Base-by-base conservation (phyloP, 352 stramenopile genomes). In the Pythium brassicae region DNA sequence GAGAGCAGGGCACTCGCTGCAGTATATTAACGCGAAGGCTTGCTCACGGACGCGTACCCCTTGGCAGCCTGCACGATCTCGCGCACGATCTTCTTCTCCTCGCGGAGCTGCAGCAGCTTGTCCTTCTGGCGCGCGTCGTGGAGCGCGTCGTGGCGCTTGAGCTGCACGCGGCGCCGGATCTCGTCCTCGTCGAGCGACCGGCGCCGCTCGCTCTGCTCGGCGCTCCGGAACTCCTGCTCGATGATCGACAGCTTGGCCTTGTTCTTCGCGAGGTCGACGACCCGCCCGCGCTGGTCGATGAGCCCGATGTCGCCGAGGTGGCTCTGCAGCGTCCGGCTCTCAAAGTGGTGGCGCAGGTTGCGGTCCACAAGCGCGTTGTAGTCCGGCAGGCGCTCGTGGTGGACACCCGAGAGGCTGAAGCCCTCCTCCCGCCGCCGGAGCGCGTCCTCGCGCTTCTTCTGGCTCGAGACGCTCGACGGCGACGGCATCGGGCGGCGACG, bases 181-280 rank as follows among this genome's bases (percentile, higher is more conserved):
- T 96, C 85, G 22, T 93, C 74, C 51, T 96, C 90, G 54, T 97
- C 90, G 22, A 76, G 79, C 44, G 89, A 70, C 19, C 80, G 75
- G 43, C 73, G 72, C 15, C 74, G 62, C 55, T 97, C 86, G 7
- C 70, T 71, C 37, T 87, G 78, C 62, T 97, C 89, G 0, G 89
- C 90, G 40, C 89, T 62, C 50, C 87, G 89, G 64, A 97, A 96
- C 59, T 97, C 89, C 63, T 96, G 87, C 68, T 97, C 87, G 51
- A 97, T 94, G 44, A 97, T 97, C 45, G 84, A 81, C 20, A 97
- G 69, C 61, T 97, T 96, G 9, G 76, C 72, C 63, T 93, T 94
- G 45, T 96, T 83, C 57, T 91, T 89, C 26, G 94, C 85, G 11
- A 95, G 61, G 62, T 97, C 79, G 25, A 97, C 89, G 37, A 97